A percentile compares a stretch with the other conserved stretches of the same genome.
Evolutionary conservation across 192 early-diverging fungal genomes (phyloP).

Genomic region (Allomyces macrogynus): DNA sequence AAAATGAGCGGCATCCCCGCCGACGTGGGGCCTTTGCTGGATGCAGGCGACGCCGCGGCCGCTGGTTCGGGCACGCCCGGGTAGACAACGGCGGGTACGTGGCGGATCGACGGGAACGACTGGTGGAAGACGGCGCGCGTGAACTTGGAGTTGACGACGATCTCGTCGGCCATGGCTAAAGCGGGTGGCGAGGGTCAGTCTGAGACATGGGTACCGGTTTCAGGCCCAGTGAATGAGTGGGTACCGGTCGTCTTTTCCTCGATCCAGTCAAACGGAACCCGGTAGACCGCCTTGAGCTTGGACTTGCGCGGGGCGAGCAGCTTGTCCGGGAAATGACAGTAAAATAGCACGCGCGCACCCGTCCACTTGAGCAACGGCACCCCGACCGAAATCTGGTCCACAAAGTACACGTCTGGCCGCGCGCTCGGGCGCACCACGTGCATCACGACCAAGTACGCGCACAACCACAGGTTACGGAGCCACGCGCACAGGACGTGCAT

Average conservation of each 20-base stretch:
- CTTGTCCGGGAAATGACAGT: constrained; percentile 92
- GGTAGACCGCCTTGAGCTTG: constrained; percentile 43
- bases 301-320: constrained; percentile 36
- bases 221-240: background rate
- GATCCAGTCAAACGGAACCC: constrained; percentile 57
- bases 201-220: background rate
- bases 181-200: background rate
- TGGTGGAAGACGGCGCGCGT: constrained; percentile 49
- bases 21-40: background rate
- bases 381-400: constrained; percentile 71
- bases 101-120: constrained; percentile 45
- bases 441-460: background rate
- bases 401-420: constrained; percentile 47
- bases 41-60: background rate
- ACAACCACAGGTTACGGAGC: constrained; percentile 42
- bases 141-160: constrained; percentile 85
- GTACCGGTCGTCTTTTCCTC: constrained; percentile 71
- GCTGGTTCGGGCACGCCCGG: constrained; percentile 40
- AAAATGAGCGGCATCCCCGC: background rate
- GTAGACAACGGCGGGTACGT: constrained; percentile 49
- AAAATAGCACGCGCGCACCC: constrained; percentile 61
- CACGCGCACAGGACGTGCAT: constrained; percentile 68
- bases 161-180: constrained; percentile 59
- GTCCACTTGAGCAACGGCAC: constrained; percentile 58
- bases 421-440: too few relatives aligned